Base-by-base conservation (phyloP, 2,329 filamentous ascomycete genomes). In the Monosporascus sp. region DNA sequence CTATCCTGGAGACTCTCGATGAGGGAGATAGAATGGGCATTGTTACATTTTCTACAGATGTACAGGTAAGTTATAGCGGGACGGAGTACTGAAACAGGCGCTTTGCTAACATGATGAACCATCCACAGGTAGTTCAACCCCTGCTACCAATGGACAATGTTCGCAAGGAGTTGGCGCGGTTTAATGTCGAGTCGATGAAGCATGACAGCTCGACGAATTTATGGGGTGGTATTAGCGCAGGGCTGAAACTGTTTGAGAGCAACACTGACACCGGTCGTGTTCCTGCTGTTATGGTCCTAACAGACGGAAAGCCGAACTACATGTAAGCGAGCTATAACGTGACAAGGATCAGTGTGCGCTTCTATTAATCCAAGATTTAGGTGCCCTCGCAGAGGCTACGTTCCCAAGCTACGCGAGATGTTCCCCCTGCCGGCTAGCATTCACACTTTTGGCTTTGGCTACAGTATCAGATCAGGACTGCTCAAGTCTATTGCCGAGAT, bases 401-500 rank as follows among this genome's bases (percentile, higher is more conserved):
- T 85, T 3, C 73, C 74, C 9, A 82, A 80, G 63, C 68, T 86
- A 19, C 71, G 67, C n/a, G 63, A 59, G 9, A 72, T 74, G 68
- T 60, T 65, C 1, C 56, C 63, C 0, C 64, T 79, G 1, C 71
- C 72, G 3, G 72, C 78, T 14, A 71, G 72, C 0, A 76, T 77
- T 62, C 74, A 80, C 60, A 81, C 78, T 0, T 82, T 82, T 62
- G 79, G 79, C 3, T 82, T 82, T 51, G 78, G 79, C 5, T 78
- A 79, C 56, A 47, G 60, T 1, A 66, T 81, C 37, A 62, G 66
- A 6, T 80, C 82, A 0, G 79, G 77, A 0, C 68, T 85, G 19
- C 70, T 86, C 51, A 82, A 83, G 66, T 80, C 81, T 2, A 80
- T 86, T 47, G 76, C 82, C 1, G 81, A 85, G 60, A 68, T 79